phyloP scores from a whole-genome alignment of 2,329 filamentous ascomycete genomes.

The Thelonectria olida region DNA sequence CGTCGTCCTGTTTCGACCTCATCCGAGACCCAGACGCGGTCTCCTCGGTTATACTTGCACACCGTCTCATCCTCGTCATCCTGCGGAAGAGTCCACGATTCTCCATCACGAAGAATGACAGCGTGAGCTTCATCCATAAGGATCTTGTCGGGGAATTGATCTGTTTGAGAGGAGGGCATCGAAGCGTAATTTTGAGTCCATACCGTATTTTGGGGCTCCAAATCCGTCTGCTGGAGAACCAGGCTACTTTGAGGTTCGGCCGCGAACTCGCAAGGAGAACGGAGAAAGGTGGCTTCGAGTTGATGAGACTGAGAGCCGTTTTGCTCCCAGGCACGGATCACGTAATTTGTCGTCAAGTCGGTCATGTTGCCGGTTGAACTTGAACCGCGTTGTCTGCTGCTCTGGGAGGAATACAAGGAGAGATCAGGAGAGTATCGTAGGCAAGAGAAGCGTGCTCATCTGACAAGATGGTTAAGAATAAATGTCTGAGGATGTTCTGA shows the following conservation, averaged over 20 bases:
- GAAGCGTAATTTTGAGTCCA: constrained; percentile 21
- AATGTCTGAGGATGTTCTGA: neutral
- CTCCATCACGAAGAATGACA: constrained; percentile 27
- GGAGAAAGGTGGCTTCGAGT: constrained; percentile 19
- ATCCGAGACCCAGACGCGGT: constrained; percentile 26
- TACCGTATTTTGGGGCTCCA: constrained; percentile 25
- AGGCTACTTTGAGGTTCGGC: constrained; percentile 5
- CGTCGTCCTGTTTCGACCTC: constrained; percentile 16
- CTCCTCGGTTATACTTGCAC: constrained; percentile 22
- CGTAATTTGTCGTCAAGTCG: constrained; percentile 23
- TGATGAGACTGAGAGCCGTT: neutral
- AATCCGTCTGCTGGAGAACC: constrained; percentile 28
- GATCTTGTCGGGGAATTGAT: neutral
- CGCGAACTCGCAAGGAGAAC: constrained; percentile 21
- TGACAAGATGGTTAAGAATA: neutral
- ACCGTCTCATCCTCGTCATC: constrained; percentile 7
- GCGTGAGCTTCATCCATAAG: constrained; percentile 30
- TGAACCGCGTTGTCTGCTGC: neutral
- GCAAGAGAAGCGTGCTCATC: neutral
- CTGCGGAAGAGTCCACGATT: constrained; percentile 11
- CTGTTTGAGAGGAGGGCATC: constrained; percentile 13
- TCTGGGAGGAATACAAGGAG: neutral
- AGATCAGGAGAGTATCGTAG: neutral
- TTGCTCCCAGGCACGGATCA: constrained; percentile 22
- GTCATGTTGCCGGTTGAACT: constrained; percentile 15